phyloP scores from a whole-genome alignment of 306 rosid genomes.

The Quillaja saponaria region DNA sequence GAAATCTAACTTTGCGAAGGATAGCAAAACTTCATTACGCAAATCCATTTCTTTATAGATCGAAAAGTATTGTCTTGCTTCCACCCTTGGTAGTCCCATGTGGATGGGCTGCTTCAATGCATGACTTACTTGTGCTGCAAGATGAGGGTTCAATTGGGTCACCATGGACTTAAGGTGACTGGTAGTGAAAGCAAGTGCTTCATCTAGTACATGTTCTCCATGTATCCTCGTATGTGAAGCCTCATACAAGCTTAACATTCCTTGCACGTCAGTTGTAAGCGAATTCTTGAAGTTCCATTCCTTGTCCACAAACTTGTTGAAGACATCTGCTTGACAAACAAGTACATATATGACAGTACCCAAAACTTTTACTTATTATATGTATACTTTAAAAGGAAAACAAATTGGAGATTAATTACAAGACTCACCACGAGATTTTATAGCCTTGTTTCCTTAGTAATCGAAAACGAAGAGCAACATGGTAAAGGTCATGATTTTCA shows the following conservation, averaged over 20 bases:
- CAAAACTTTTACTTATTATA: too few species aligned
- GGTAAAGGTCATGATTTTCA: constrained; percentile 20
- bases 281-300: background rate
- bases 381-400: background rate
- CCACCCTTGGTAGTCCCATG: constrained; percentile 19
- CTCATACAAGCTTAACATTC: constrained; percentile 16
- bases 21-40: constrained; percentile 3
- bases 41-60: constrained; percentile 19
- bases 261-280: background rate
- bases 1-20: constrained; percentile 34
- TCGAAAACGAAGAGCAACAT: constrained; percentile 41
- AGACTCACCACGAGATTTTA: constrained; percentile 24
- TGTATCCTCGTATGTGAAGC: background rate
- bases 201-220: constrained; percentile 16
- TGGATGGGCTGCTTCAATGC: constrained; percentile 26
- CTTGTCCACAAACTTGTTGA: background rate
- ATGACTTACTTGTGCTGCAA: constrained; percentile 22
- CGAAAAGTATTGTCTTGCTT: constrained; percentile 19
- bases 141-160: background rate
- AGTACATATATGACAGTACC: background rate
- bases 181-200: constrained; percentile 11
- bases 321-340: background rate
- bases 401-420: background rate
- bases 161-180: background rate
- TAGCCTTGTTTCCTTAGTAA: constrained; percentile 45